Evolutionary conservation across 306 rosid genomes (phyloP).

Genomic region (Clitoria ternatea): DNA sequence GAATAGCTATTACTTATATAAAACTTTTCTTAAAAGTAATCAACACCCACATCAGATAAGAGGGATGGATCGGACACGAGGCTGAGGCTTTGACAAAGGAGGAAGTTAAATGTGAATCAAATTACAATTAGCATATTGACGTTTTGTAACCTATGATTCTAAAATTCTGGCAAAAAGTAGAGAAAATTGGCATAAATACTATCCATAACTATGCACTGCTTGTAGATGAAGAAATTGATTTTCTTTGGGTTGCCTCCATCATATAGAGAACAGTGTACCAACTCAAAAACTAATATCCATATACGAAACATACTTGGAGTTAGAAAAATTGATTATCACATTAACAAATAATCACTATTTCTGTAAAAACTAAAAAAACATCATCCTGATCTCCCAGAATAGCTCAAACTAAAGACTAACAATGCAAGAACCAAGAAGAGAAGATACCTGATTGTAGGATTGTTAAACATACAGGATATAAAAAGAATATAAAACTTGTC

Average conservation of each 20-base stretch:
- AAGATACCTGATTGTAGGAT: neutral
- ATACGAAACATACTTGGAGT: neutral
- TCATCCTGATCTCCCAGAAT: neutral
- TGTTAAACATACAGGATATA: neutral
- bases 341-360: neutral
- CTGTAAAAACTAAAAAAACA: neutral
- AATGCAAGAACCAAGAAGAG: neutral
- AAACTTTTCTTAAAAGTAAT: neutral
- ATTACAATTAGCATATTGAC: neutral
- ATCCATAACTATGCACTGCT: neutral
- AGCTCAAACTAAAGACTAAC: conserved; percentile 14
- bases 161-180: neutral
- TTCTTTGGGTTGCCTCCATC: neutral
- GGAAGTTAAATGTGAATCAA: neutral
- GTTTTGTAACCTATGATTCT: neutral
- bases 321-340: neutral
- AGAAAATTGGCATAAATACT: neutral
- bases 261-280: neutral
- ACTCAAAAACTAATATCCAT: neutral
- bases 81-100: neutral
- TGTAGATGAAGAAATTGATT: neutral
- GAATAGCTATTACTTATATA: neutral
- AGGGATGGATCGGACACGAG: neutral
- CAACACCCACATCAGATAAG: neutral
- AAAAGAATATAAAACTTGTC: neutral